Conservation (phyloP, 2,329 filamentous ascomycete species). For the Arthrinium puccinioides region DNA sequence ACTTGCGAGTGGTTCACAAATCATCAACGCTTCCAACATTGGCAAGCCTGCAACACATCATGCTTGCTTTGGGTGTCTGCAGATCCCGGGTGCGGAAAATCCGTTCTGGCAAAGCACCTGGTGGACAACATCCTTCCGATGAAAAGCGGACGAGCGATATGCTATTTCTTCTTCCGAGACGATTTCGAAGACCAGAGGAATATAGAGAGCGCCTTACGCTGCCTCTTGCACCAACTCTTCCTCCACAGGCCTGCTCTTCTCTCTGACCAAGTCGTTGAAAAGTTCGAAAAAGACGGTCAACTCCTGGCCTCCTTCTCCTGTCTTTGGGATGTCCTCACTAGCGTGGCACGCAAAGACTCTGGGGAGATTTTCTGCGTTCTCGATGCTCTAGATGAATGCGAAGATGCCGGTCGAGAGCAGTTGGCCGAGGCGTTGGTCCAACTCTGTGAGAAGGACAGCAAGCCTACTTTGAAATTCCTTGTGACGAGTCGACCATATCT, state of each 20-base stretch:
- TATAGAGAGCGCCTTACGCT: constrained; percentile 21
- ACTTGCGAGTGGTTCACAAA: constrained; percentile 12
- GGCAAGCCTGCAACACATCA: constrained; percentile 11
- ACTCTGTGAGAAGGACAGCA: constrained; percentile 13
- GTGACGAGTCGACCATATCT: constrained; percentile 28
- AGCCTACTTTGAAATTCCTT: constrained; percentile 26
- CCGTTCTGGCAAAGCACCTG: constrained; percentile 29
- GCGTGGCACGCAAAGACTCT: no score
- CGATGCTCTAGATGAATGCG: constrained; percentile 35
- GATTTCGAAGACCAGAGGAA: constrained; percentile 25
- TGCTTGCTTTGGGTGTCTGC: constrained; percentile 29
- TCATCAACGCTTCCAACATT: constrained; percentile 9
- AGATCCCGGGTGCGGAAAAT: constrained; percentile 36
- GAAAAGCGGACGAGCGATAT: constrained; percentile 13
- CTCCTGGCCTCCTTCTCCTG: constrained; percentile 14
- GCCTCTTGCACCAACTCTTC: constrained; percentile 31
- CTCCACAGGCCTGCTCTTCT: constrained; percentile 13
- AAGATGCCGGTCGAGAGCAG: constrained; percentile 8
- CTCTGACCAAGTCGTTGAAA: constrained; percentile 11
- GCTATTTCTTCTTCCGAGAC: constrained; percentile 41
- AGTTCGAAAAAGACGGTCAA: constrained; percentile 11
- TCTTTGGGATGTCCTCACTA: constrained; percentile 24
- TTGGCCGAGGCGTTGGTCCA: constrained; percentile 17
- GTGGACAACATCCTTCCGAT: constrained; percentile 20
- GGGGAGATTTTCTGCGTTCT: constrained; percentile 26